Percentiles rank a stretch among this genome's conserved stretches.
Conservation (phyloP, 768 basidiomycete species). For the Rhizopogon salebrosus region DNA sequence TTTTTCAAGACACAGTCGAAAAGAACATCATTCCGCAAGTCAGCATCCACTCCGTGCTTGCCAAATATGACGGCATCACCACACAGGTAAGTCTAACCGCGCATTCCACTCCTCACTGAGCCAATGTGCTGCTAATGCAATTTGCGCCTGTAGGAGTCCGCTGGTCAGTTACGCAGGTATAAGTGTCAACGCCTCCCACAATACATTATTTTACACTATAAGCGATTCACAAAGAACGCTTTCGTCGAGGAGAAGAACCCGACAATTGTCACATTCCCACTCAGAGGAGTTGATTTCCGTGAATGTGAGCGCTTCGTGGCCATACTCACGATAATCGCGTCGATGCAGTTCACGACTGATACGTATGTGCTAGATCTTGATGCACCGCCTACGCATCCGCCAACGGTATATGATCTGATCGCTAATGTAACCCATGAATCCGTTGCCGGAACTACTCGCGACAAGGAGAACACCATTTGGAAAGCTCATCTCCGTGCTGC, state of each 20-base stretch:
- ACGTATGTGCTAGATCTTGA: slow-evolving; percentile 62
- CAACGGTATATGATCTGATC: slow-evolving; percentile 87
- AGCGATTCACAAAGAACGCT: slow-evolving; percentile 92
- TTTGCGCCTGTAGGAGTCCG: slow-evolving; percentile 58
- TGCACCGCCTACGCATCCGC: slow-evolving; percentile 48
- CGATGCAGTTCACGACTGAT: slow-evolving; percentile 22
- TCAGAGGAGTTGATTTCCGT: slow-evolving; percentile 86
- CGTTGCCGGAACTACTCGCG: slow-evolving; percentile 90
- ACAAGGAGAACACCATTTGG: slow-evolving; percentile 89
- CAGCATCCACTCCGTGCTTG: slow-evolving; percentile 80
- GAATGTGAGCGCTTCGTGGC: slow-evolving; percentile 63
- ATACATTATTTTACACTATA: slow-evolving; percentile 93
- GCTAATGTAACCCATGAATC: slow-evolving; percentile 96
- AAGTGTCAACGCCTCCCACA: slow-evolving; percentile 87
- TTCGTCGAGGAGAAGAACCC: slow-evolving; percentile 99
- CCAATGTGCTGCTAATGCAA: neutral
- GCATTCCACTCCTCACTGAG: slow-evolving; percentile 10
- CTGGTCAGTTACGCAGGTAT: slow-evolving; percentile 80
- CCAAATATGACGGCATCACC: slow-evolving; percentile 90
- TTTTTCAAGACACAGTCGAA: slow-evolving; percentile 94
- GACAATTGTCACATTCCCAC: slow-evolving; percentile 95
- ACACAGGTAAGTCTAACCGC: slow-evolving; percentile 60
- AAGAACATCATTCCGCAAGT: slow-evolving; percentile 99
- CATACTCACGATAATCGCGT: slow-evolving; percentile 16
- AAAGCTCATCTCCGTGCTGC: slow-evolving; percentile 82